A percentile compares a stretch with the other conserved stretches of the same genome.
Conservation (phyloP, 768 basidiomycete genomes). For the Austroboletus eburneus region DNA sequence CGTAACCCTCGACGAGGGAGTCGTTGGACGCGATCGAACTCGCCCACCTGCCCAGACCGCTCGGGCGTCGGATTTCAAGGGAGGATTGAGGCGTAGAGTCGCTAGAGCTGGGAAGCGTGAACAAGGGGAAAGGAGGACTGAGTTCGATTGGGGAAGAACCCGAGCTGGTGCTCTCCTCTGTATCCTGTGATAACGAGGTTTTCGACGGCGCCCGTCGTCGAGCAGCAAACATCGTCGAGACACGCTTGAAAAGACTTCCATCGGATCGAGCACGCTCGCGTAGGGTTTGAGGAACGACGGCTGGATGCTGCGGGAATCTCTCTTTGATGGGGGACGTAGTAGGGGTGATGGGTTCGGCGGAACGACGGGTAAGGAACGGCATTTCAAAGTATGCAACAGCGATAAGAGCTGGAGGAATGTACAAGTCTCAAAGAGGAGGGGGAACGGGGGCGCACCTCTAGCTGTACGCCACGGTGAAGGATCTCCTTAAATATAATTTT, state of each 20-base stretch:
- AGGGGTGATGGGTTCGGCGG: conserved; percentile 19
- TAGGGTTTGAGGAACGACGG: conserved; percentile 3
- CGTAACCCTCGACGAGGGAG: conserved; percentile 7
- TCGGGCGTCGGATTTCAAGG: conserved; percentile 31
- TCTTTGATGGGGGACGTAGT: conserved; percentile 1
- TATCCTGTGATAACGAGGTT: conserved; percentile 1
- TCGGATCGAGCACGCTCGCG: conserved; percentile 25
- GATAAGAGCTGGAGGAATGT: too few relatives aligned
- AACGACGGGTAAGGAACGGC: conserved; percentile 29
- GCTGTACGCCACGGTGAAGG: not conserved
- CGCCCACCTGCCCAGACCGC: conserved; percentile 29
- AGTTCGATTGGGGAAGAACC: conserved; percentile 16
- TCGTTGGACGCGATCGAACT: conserved; percentile 20
- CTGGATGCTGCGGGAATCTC: not conserved
- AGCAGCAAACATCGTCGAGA: conserved; percentile 23
- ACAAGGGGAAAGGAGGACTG: conserved; percentile 9
- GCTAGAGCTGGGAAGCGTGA: conserved; percentile 22
- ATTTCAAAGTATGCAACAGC: conserved; percentile 9
- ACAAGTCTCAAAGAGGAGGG: too few relatives aligned
- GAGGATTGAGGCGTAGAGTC: conserved; percentile 20
- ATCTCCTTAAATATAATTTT: conserved; percentile 14
- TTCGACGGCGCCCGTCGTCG: conserved; percentile 23
- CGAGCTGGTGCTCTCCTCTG: not conserved
- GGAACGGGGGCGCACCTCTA: too few relatives aligned
- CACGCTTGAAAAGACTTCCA: conserved; percentile 24